These are phyloP conservation scores for Kockiozyma suomiensis DNA, from an alignment of 805 yeast genomes.

Conservation along the genomic window DNA sequence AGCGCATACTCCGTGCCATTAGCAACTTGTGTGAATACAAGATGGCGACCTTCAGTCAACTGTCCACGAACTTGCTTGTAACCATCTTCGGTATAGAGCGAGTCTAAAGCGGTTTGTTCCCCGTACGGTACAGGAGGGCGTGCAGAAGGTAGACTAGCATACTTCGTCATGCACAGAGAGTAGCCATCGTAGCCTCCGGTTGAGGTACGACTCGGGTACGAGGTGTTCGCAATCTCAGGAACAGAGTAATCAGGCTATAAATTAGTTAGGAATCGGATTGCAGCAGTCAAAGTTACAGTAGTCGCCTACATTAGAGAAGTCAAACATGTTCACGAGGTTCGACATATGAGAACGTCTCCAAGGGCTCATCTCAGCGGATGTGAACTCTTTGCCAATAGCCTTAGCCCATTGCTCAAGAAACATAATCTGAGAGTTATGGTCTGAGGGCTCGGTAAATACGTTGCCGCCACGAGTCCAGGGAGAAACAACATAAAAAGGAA, in stretches of 20 bases:
- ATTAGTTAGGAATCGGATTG: background rate
- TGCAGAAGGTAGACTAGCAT: conserved; percentile 1
- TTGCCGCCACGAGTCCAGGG: conserved; percentile 37
- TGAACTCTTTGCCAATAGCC: conserved; percentile 28
- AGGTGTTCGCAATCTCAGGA: conserved; percentile 20
- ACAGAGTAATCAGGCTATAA: conserved; percentile 26
- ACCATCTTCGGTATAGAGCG: conserved; percentile 33
- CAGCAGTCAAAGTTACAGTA: background rate
- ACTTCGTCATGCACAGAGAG: conserved; percentile 19
- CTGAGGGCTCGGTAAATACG: conserved; percentile 34
- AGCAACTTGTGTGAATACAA: conserved; percentile 18
- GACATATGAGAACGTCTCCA: conserved; percentile 38
- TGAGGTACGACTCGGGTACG: conserved; percentile 14
- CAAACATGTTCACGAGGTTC: conserved; percentile 33
- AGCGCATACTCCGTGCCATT: background rate
- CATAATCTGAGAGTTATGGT: conserved; percentile 35
- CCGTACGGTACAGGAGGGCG: conserved; percentile 36
- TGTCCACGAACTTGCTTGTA: conserved; percentile 34
- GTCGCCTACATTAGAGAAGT: conserved; percentile 22
- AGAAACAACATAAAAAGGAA: conserved; percentile 34
- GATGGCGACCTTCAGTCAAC: conserved; percentile 36
- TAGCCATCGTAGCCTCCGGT: conserved; percentile 23
- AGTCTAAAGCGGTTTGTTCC: conserved; percentile 20
- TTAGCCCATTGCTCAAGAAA: conserved; percentile 35
- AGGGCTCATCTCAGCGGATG: conserved; percentile 21